A percentile compares a stretch with the other conserved stretches of the same genome.
Conservation (phyloP, 495 filamentous ascomycete genomes). For the Penicillium waksmanii region DNA sequence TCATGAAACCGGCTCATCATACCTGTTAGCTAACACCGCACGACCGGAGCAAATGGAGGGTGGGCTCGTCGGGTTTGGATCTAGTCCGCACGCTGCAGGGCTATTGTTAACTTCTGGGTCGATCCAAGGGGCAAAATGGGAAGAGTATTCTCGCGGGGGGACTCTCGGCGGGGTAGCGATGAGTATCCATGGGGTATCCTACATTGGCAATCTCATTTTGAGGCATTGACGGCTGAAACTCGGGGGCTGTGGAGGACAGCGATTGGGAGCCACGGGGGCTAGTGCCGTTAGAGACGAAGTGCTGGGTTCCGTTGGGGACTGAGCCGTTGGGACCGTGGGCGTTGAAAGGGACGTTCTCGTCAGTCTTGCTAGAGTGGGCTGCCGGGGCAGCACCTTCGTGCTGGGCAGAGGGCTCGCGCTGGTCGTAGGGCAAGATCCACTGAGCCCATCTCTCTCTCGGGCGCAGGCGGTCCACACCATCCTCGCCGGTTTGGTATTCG, state of each 20-base stretch:
- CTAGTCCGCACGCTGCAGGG: constrained; percentile 40
- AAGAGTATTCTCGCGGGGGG: not conserved
- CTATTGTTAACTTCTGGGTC: constrained; percentile 57
- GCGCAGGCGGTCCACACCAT: constrained; percentile 81
- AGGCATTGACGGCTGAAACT: constrained; percentile 66
- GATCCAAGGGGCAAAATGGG: constrained; percentile 40
- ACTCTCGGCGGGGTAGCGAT: constrained; percentile 25
- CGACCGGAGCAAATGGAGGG: constrained; percentile 9
- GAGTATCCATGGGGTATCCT: constrained; percentile 38
- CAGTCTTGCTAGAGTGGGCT: constrained; percentile 23
- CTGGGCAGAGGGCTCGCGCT: constrained; percentile 63
- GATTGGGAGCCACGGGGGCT: constrained; percentile 50
- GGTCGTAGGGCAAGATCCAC: constrained; percentile 70
- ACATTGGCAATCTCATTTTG: constrained; percentile 49
- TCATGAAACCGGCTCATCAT: constrained; percentile 10
- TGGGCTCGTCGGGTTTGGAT: constrained; percentile 12
- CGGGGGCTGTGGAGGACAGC: constrained; percentile 75
- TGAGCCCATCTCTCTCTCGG: constrained; percentile 75
- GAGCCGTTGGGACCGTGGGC: constrained; percentile 37
- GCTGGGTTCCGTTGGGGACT: constrained; percentile 20
- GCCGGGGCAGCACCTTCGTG: constrained; percentile 55
- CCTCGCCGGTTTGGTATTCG: constrained; percentile 69
- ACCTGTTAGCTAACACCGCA: constrained; percentile 3
- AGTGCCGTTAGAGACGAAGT: constrained; percentile 44
- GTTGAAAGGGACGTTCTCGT: constrained; percentile 33